Base-by-base conservation (phyloP, 805 yeast genomes). In the Aciculoconidium aculeatum region DNA sequence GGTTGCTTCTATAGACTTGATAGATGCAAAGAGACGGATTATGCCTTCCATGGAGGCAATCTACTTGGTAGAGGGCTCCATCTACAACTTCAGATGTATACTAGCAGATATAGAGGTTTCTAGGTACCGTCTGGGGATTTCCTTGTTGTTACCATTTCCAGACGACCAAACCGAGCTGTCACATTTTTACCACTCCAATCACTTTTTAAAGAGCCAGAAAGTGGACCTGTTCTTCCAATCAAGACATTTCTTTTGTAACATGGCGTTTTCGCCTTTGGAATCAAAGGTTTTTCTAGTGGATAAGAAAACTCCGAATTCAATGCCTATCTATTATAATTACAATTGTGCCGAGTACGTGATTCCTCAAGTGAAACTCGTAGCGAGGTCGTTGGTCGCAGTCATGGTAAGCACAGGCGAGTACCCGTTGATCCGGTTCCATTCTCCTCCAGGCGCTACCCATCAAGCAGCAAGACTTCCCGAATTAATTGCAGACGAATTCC, bases 361-460 rank as follows among this genome's bases (percentile, higher is more conserved):
- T 12, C 65, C 61, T 17, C 80, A 80, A 34, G 64, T 85, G 10
- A 59, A 67, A 11, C 55, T 55, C 29, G 73, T 82, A 0, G 85
- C 90, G 1, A 60, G 71, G 21, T 53, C 85, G 13, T 61, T 92
- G 41, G 75, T 86, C 17, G 75, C 79, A 40, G 44, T 85, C 14
- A 83, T 94, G 63, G 72, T 82, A 6, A 49, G 81, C 7, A 76
- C 92, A 1, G 94, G 94, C 9, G 96, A 88, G 47, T 84, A 81
- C 43, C 98, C 98, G 2, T 71, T 81, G 24, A 74, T 92, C 12
- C 67, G 98, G 41, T 84, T 75, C 55, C 79, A 76, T 47, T 64
- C 74, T 6, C 70, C 70, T 23, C 61, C 69, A 11, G 59, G 72
- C 21, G 63, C 67, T 7, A 51, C 59, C 17, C 69, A 73, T 40